phyloP scores from a whole-genome alignment of 768 basidiomycete genomes.

The Mycena belliarum region DNA sequence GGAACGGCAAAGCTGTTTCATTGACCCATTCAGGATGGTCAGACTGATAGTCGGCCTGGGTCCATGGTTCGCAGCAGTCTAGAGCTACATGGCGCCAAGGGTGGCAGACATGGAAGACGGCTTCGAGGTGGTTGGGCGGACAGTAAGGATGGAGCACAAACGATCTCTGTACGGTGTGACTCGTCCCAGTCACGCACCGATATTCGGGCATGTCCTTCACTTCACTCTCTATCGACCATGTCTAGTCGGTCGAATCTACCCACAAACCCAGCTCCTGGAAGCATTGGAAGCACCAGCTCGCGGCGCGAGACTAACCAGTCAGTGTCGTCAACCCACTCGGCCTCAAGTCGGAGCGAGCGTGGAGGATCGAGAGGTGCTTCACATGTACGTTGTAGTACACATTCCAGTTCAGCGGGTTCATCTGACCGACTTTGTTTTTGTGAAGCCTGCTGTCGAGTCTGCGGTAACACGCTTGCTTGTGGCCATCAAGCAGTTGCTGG shows the following conservation, averaged over 20 bases:
- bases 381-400: constrained; percentile 31
- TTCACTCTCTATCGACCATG: not conserved
- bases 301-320: constrained; percentile 54
- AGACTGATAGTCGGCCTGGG: not conserved
- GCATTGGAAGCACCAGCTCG: constrained; percentile 30
- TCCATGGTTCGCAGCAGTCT: not conserved
- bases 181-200: no score
- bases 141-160: no score
- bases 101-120: constrained; percentile 1
- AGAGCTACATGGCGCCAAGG: not conserved
- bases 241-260: constrained; percentile 9
- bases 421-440: constrained; percentile 1
- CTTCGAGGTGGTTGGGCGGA: not conserved
- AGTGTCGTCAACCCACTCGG: constrained; percentile 48
- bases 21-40: constrained; percentile 4
- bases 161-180: no score
- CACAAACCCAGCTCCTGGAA: constrained; percentile 8
- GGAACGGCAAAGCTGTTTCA: not conserved
- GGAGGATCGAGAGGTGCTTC: constrained; percentile 37
- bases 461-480: constrained; percentile 91
- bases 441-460: constrained; percentile 80
- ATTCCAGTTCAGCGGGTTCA: not conserved
- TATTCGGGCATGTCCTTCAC: not conserved
- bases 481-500: constrained; percentile 92
- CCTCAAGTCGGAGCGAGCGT: constrained; percentile 44